Conservation (phyloP, 1,139 yeast genomes). For the Meyerozyma guilliermondii region DNA sequence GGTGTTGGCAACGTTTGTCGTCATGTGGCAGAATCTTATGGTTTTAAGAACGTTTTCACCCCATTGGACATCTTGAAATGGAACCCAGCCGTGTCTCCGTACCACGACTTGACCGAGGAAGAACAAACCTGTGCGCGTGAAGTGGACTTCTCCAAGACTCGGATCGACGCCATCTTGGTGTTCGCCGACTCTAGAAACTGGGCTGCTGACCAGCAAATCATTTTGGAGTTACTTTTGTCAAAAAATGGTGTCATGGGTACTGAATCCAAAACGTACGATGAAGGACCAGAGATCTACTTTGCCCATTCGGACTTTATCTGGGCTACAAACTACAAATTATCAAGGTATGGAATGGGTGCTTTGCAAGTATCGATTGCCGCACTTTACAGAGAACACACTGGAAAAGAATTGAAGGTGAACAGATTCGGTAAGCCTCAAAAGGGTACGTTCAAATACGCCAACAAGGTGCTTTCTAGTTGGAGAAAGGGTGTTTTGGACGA, state of each 20-base stretch:
- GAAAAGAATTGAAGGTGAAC: slow-evolving; percentile 68
- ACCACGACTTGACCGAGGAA: slow-evolving; percentile 69
- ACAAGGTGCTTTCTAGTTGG: slow-evolving; percentile 70
- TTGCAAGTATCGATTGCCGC: slow-evolving; percentile 82
- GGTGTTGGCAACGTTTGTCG: slow-evolving; percentile 83
- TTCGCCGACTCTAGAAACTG: slow-evolving; percentile 84
- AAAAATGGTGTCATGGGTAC: slow-evolving; percentile 83
- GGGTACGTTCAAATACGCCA: slow-evolving; percentile 77
- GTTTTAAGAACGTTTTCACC: slow-evolving; percentile 69
- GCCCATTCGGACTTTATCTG: slow-evolving; percentile 87
- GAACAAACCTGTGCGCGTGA: slow-evolving; percentile 52
- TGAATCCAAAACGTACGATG: slow-evolving; percentile 57
- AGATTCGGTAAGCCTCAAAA: slow-evolving; percentile 83
- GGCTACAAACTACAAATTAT: slow-evolving; percentile 78
- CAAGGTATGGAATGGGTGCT: slow-evolving; percentile 89
- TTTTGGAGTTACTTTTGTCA: slow-evolving; percentile 68
- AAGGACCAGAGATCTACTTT: slow-evolving; percentile 78
- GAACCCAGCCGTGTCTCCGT: slow-evolving; percentile 83
- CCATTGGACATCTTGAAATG: slow-evolving; percentile 79
- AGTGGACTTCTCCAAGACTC: slow-evolving; percentile 58
- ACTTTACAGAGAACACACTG: slow-evolving; percentile 73
- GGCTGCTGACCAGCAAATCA: slow-evolving; percentile 89
- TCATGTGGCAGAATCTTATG: slow-evolving; percentile 71
- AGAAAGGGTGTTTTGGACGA: slow-evolving; percentile 73
- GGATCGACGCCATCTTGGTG: slow-evolving; percentile 68